Evolutionary conservation across 1,284 basidiomycete genomes (phyloP).

Genomic region (Cryptococcus sp.): DNA sequence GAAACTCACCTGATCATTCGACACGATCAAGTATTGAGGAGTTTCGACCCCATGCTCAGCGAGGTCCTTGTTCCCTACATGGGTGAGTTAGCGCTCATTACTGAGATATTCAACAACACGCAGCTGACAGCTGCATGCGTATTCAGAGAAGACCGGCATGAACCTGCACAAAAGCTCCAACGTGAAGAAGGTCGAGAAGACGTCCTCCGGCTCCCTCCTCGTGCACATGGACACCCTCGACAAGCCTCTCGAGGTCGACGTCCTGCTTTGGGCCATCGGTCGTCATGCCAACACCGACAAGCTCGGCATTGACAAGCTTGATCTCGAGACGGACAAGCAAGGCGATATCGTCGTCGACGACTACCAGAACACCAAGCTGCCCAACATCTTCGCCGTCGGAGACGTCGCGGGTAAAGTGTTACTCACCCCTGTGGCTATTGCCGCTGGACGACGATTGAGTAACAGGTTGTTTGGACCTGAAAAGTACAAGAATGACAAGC

Average conservation of each 20-base stretch:
- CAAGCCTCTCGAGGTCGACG: conserved; percentile 79
- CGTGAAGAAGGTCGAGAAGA: conserved; percentile 72
- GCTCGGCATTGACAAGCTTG: conserved; percentile 75
- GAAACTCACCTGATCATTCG: conserved; percentile 93
- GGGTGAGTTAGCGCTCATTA: conserved; percentile 47
- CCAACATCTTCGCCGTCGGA: conserved; percentile 78
- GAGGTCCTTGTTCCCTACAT: conserved; percentile 92
- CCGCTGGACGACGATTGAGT: conserved; percentile 82
- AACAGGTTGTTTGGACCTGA: conserved; percentile 88
- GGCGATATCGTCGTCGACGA: conserved; percentile 88
- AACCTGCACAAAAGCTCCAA: conserved; percentile 79
- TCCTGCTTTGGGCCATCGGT: conserved; percentile 92
- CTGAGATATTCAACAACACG: too few relatives aligned
- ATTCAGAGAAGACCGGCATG: conserved; percentile 74
- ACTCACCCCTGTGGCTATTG: conserved; percentile 97
- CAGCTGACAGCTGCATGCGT: too few relatives aligned
- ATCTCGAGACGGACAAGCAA: conserved; percentile 72
- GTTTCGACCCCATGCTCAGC: conserved; percentile 86
- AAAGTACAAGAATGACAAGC: conserved; percentile 81
- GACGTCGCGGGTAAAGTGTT: conserved; percentile 90
- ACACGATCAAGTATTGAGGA: conserved; percentile 82
- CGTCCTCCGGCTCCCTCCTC: conserved; percentile 64
- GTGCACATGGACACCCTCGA: conserved; percentile 68
- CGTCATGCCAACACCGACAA: conserved; percentile 76
- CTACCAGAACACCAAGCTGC: conserved; percentile 79